Conservation (phyloP, 2,329 filamentous ascomycete species). For the Gyromitra esculenta region DNA sequence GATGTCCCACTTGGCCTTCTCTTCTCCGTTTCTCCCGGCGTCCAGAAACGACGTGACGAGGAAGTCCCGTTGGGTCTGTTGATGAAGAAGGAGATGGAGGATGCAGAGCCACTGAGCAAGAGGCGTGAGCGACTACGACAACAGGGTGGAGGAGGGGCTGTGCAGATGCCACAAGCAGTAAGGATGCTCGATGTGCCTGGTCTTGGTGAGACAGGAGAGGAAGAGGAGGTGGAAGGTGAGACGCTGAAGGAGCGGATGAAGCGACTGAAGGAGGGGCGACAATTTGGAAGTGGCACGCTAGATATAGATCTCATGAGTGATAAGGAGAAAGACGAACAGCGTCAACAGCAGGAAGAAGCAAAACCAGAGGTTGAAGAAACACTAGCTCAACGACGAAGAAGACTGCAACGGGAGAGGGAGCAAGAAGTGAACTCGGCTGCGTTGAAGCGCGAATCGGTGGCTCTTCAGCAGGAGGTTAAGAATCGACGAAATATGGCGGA, state of each 20-base stretch:
- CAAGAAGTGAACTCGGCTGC: slow-evolving; percentile 36
- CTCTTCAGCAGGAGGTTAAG: slow-evolving; percentile 53
- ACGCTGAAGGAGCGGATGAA: slow-evolving; percentile 73
- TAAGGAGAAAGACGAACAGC: slow-evolving; percentile 56
- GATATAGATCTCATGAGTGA: slow-evolving; percentile 48
- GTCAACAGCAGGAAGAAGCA: slow-evolving; percentile 59
- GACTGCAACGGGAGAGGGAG: slow-evolving; percentile 66
- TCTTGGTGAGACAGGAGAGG: slow-evolving; percentile 58
- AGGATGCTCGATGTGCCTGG: slow-evolving; percentile 51
- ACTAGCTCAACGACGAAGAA: slow-evolving; percentile 77
- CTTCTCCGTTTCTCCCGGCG: slow-evolving; percentile 66
- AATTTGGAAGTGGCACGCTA: slow-evolving; percentile 62
- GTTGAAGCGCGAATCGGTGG: slow-evolving; percentile 37
- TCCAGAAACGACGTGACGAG: slow-evolving; percentile 67
- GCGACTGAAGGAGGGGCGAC: slow-evolving; percentile 70
- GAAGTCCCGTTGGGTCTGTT: slow-evolving; percentile 77
- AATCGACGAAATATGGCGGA: slow-evolving; percentile 53
- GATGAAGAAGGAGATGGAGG: slow-evolving; percentile 84
- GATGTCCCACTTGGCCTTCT: slow-evolving; percentile 89
- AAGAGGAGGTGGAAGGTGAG: slow-evolving; percentile 70
- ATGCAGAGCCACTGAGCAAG: slow-evolving; percentile 86
- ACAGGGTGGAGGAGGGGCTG: slow-evolving; percentile 27
- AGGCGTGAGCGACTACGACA: slow-evolving; percentile 80
- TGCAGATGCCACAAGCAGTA: slow-evolving; percentile 47
- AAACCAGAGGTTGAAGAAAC: slow-evolving; percentile 73